Evolutionary conservation across 768 basidiomycete species (phyloP).

Genomic region (Boletus eberwhitei): DNA sequence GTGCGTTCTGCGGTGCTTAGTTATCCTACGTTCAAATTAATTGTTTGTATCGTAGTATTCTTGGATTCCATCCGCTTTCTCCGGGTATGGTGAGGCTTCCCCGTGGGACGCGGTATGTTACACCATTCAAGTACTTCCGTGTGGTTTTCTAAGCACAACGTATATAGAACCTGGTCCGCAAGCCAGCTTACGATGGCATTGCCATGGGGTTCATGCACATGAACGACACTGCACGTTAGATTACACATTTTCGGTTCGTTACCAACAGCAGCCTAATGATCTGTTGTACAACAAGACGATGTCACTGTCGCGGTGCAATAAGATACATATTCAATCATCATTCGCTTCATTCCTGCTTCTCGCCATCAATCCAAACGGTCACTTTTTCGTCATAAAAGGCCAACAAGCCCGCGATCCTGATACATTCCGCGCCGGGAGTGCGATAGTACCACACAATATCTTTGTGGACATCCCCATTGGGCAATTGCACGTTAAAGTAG

Average conservation of each 20-base stretch:
- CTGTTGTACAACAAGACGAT: slow-evolving; percentile 3
- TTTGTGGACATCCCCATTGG: slow-evolving; percentile 41
- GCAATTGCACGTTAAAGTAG: slow-evolving; percentile 51
- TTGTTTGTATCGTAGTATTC: slow-evolving; percentile 8
- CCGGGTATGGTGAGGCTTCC: slow-evolving; percentile 13
- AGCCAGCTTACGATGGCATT: slow-evolving; percentile 17
- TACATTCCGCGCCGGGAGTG: slow-evolving; percentile 48
- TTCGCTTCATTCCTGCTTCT: slow-evolving; percentile 40
- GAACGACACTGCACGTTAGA: background rate
- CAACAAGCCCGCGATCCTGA: slow-evolving; percentile 47
- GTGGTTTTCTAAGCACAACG: background rate
- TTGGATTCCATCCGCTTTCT: slow-evolving; percentile 11
- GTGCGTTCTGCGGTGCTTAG: slow-evolving; percentile 1
- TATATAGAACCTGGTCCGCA: slow-evolving; percentile 12
- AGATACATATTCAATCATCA: slow-evolving; percentile 8
- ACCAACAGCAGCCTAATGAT: background rate
- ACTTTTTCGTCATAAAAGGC: slow-evolving; percentile 69
- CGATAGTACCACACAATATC: slow-evolving; percentile 67
- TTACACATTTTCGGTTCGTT: background rate
- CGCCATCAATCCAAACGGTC: slow-evolving; percentile 61
- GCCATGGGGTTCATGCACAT: slow-evolving; percentile 4
- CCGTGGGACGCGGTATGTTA: slow-evolving; percentile 16
- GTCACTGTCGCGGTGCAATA: background rate
- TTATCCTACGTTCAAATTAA: slow-evolving; percentile 16
- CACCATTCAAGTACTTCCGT: background rate